These are phyloP conservation scores for Kwoniella bestiolae DNA, from an alignment of 768 basidiomycete species.

Conservation along the genomic window DNA sequence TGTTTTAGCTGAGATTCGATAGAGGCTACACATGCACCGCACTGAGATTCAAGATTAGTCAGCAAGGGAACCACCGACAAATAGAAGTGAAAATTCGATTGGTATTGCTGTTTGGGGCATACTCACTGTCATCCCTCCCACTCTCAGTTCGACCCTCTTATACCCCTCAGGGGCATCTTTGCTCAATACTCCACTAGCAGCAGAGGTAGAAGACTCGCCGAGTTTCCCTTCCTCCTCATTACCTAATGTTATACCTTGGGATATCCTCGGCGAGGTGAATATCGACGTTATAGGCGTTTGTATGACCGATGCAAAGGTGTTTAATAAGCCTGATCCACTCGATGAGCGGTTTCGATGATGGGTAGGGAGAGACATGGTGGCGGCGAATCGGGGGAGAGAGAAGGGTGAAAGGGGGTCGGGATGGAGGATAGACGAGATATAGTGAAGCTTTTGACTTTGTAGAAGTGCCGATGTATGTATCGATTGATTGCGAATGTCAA, in stretches of 20 bases:
- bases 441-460: background rate
- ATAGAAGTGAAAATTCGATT: no score
- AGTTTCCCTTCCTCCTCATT: slow-evolving; percentile 25
- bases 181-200: slow-evolving; percentile 5
- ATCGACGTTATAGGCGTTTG: slow-evolving; percentile 18
- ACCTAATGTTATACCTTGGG: slow-evolving; percentile 21
- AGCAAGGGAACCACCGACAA: no score
- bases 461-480: no score
- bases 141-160: slow-evolving; percentile 47
- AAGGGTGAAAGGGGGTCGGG: background rate
- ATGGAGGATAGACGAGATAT: background rate
- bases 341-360: slow-evolving; percentile 13
- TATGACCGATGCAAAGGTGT: slow-evolving; percentile 16
- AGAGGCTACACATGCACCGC: slow-evolving; percentile 58
- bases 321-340: slow-evolving; percentile 17
- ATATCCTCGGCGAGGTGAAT: slow-evolving; percentile 24
- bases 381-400: no score
- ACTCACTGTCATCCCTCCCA: slow-evolving; percentile 57
- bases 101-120: background rate
- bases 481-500: background rate
- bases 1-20: slow-evolving; percentile 61
- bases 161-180: slow-evolving; percentile 24
- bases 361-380: slow-evolving; percentile 2
- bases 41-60: slow-evolving; percentile 37
- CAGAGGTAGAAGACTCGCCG: slow-evolving; percentile 19